phyloP scores from a whole-genome alignment of 306 rosid species.

The Dalbergia oliveri region DNA sequence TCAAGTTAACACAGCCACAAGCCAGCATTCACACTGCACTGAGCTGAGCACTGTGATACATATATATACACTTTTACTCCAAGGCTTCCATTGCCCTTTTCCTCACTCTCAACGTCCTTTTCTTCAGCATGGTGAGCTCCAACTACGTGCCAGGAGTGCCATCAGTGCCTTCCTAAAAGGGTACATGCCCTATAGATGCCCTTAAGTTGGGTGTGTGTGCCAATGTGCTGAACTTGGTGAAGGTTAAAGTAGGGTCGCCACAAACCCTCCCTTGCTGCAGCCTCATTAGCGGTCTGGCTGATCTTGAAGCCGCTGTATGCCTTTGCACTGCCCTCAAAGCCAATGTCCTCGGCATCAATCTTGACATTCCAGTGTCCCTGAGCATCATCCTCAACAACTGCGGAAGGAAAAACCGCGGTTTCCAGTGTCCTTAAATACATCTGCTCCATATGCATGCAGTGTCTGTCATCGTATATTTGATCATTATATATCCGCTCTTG shows the following conservation, averaged over 20 bases:
- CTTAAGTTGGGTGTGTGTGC: conserved; percentile 48
- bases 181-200: background rate
- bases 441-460: too few species aligned
- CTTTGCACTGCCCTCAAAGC: conserved; percentile 62
- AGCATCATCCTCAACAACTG: conserved; percentile 64
- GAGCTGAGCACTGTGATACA: too few species aligned
- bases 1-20: too few species aligned
- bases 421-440: conserved; percentile 38
- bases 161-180: background rate
- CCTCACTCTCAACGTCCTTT: background rate
- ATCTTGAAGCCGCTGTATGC: conserved; percentile 57
- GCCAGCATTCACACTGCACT: too few species aligned
- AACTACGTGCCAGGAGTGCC: background rate
- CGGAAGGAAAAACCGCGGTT: conserved; percentile 47
- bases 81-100: background rate
- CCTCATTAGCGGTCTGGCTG: conserved; percentile 50
- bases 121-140: background rate
- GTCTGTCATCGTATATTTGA: too few species aligned
- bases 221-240: background rate
- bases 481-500: background rate
- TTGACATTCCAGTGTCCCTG: conserved; percentile 58
- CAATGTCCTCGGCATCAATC: conserved; percentile 55
- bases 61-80: background rate
- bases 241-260: background rate
- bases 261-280: conserved; percentile 52